Conservation (phyloP, 164 flowering plant species). For the Liriodendron chinense region DNA sequence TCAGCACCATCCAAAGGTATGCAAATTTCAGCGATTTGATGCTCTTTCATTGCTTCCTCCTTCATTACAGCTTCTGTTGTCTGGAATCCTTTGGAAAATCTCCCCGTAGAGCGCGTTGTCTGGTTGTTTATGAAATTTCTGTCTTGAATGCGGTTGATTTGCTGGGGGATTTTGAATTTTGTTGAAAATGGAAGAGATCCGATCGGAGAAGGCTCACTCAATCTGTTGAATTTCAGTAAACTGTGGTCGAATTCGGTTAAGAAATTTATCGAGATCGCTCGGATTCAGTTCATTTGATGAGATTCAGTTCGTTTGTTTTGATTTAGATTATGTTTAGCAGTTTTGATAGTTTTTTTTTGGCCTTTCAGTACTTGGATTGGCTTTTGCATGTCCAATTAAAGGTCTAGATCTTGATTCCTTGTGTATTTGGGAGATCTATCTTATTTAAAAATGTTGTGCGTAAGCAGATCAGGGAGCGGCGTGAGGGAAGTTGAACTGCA, state of each 20-base stretch:
- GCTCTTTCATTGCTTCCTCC: not conserved
- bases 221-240: not conserved
- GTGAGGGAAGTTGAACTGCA: conserved; percentile 11
- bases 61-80: no score
- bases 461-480: conserved; percentile 36
- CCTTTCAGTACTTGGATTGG: not conserved
- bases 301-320: not conserved
- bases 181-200: not conserved
- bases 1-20: not conserved
- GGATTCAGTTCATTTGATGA: not conserved
- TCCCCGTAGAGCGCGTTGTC: not conserved
- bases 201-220: not conserved
- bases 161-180: not conserved
- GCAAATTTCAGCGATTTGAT: not conserved
- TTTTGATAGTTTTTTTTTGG: not conserved
- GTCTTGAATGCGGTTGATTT: not conserved
- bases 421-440: conserved; percentile 30
- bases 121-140: not conserved
- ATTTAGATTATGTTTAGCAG: conserved; percentile 7
- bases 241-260: not conserved
- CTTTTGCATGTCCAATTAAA: not conserved
- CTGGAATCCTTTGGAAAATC: not conserved
- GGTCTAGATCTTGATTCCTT: not conserved
- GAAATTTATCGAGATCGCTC: not conserved
- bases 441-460: conserved; percentile 16